Base-by-base conservation (phyloP, 2,329 filamentous ascomycete species). In the Dactylellina sp. region DNA sequence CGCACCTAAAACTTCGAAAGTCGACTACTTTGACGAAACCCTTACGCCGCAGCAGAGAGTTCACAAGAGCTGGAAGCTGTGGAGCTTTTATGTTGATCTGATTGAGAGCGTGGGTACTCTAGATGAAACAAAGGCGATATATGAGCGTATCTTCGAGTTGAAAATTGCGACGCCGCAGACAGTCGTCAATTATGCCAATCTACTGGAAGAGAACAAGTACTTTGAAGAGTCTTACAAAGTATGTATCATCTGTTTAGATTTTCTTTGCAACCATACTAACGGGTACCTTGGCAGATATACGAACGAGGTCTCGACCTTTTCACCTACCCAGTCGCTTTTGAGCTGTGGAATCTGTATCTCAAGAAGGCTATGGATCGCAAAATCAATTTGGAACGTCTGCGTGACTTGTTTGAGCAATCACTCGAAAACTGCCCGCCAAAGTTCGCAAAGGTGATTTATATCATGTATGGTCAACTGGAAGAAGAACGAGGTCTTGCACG, bases 31-130 rank as follows among this genome's bases (percentile, higher is more conserved):
- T 79, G 95, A 99, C 80, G 96, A 99, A 80, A 92, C 88, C 0
- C 84, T 99, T 5, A 93, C 92, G 1, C 94, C 95, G 2, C 95
- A 99, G 80, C 95, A 98, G 83, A 88, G 96, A 75, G 91, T 99
- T 1, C 95, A 99, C 83, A 99, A 99, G 85, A 97, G 92, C 80
- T 99, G 95, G 95, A 99, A 98, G 81, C 83, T 99, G 9, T 99
- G 95, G 95, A 97, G 93, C 82, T 99, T 99, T 84, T 99, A 99
- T 79, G 93, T 99, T 42, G 95, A 99, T 80, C 87, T 99, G 0
- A 93, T 99, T 1, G 95, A 99, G 81, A 97, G 93, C 81, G 93
- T 97, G 32, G 90, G 91, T 75, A 92, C 91, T 0, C 82, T 99
- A 14, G 93, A 97, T 20, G 94, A 98, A 82, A 97, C 94, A 0